Conservation (phyloP, 805 yeast species). For the Schwanniomyces vanrijiae region DNA sequence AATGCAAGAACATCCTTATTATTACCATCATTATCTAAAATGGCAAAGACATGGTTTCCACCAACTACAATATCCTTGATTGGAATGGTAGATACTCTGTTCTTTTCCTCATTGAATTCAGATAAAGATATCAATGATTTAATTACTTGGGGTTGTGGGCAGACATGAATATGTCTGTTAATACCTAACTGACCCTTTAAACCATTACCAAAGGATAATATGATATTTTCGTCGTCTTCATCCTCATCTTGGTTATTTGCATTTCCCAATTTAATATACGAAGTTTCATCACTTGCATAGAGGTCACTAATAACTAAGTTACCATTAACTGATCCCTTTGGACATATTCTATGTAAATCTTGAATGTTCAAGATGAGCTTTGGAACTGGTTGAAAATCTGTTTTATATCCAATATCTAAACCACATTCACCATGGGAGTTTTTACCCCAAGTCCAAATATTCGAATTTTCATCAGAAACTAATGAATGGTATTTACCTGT, state of each 20-base stretch:
- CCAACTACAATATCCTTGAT: constrained; percentile 61
- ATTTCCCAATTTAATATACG: constrained; percentile 28
- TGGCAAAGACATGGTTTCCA: constrained; percentile 60
- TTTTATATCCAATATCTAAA: constrained; percentile 59
- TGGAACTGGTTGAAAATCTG: constrained; percentile 74
- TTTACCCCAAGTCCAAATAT: constrained; percentile 82
- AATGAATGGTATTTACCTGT: constrained; percentile 74
- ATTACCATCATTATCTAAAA: constrained; percentile 46
- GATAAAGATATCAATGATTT: constrained; percentile 45
- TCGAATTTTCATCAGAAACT: constrained; percentile 65
- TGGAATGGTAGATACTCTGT: constrained; percentile 43
- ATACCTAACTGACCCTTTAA: constrained; percentile 83
- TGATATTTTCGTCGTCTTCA: constrained; percentile 16
- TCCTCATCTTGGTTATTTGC: constrained; percentile 13
- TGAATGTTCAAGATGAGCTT: constrained; percentile 28
- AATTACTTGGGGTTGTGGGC: constrained; percentile 62
- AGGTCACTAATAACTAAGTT: constrained; percentile 52
- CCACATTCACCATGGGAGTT: constrained; percentile 88
- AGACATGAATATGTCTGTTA: constrained; percentile 73
- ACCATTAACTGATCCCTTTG: constrained; percentile 33
- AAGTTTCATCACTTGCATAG: constrained; percentile 69
- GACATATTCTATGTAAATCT: constrained; percentile 11
- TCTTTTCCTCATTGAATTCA: constrained; percentile 53
- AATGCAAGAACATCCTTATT: constrained; percentile 64
- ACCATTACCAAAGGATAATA: constrained; percentile 81